Conservation (phyloP, 495 filamentous ascomycete genomes). For the Hypomontagnella submonticulosa region DNA sequence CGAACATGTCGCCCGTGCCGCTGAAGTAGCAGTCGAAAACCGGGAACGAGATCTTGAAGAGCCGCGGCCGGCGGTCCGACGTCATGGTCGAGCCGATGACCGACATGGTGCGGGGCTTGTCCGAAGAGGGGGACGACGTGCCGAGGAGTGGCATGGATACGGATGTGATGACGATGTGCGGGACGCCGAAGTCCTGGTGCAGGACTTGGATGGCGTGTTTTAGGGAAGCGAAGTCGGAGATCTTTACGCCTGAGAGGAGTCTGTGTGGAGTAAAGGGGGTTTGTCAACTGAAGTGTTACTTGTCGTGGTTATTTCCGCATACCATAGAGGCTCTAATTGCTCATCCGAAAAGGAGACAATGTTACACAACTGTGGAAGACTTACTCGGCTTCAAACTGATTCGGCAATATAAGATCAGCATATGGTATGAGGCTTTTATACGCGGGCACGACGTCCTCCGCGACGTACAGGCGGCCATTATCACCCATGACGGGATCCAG, state of each 20-base stretch:
- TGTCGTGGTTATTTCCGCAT: neutral
- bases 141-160: slow-evolving; percentile 61
- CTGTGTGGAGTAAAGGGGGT: slow-evolving; percentile 54
- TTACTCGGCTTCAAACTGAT: slow-evolving; percentile 97
- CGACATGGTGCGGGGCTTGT: slow-evolving; percentile 63
- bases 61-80: slow-evolving; percentile 70
- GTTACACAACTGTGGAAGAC: slow-evolving; percentile 34
- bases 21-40: slow-evolving; percentile 92
- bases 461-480: slow-evolving; percentile 89
- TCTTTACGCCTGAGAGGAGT: slow-evolving; percentile 81
- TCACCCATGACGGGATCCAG: slow-evolving; percentile 99
- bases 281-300: slow-evolving; percentile 9
- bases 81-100: slow-evolving; percentile 82
- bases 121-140: slow-evolving; percentile 45
- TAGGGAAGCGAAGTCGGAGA: slow-evolving; percentile 78
- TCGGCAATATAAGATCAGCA: slow-evolving; percentile 93
- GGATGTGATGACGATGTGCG: slow-evolving; percentile 94
- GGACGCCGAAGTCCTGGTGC: slow-evolving; percentile 79
- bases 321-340: neutral
- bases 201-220: slow-evolving; percentile 77
- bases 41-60: slow-evolving; percentile 86
- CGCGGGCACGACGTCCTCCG: slow-evolving; percentile 87
- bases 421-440: slow-evolving; percentile 81
- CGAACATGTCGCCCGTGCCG: slow-evolving; percentile 98
- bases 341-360: neutral